These are phyloP conservation scores for Amesomyces nigricolor DNA, from an alignment of 2,329 filamentous ascomycete species.

Conservation along the genomic window DNA sequence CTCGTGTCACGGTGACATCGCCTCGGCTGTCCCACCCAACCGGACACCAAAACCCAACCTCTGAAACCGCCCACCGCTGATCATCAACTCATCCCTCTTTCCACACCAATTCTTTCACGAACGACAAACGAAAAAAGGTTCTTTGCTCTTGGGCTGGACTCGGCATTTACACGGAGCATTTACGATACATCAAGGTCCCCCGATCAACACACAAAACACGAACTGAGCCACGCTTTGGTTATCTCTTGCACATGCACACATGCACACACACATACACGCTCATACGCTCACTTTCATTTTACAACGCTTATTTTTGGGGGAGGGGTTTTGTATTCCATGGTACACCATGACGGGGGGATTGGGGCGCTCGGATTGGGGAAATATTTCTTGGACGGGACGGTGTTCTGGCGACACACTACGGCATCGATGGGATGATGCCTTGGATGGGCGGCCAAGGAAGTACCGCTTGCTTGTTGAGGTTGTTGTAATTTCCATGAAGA, in stretches of 20 bases:
- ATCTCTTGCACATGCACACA: no score
- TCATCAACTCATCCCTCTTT: background rate
- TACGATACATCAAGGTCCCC: constrained; percentile 3
- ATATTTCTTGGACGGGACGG: no score
- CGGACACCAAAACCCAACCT: background rate
- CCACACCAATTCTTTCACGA: constrained; percentile 6
- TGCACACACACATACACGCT: background rate
- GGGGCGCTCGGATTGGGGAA: no score
- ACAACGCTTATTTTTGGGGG: no score
- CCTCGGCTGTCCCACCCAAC: background rate
- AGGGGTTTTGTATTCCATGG: no score
- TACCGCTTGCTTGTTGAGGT: no score
- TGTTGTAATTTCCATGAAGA: no score
- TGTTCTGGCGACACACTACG: no score
- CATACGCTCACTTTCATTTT: background rate
- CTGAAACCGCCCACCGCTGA: background rate
- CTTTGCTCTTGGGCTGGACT: constrained; percentile 1
- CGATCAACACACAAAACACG: background rate
- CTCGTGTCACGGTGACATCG: background rate
- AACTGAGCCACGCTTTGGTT: constrained; percentile 6
- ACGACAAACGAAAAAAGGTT: constrained; percentile 14
- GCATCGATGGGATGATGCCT: no score
- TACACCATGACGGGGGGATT: no score
- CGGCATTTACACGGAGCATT: constrained; percentile 12
- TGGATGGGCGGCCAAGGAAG: no score